Evolutionary conservation across 2,329 filamentous ascomycete genomes (phyloP).

Genomic region (Fusarium chlamydosporum): DNA sequence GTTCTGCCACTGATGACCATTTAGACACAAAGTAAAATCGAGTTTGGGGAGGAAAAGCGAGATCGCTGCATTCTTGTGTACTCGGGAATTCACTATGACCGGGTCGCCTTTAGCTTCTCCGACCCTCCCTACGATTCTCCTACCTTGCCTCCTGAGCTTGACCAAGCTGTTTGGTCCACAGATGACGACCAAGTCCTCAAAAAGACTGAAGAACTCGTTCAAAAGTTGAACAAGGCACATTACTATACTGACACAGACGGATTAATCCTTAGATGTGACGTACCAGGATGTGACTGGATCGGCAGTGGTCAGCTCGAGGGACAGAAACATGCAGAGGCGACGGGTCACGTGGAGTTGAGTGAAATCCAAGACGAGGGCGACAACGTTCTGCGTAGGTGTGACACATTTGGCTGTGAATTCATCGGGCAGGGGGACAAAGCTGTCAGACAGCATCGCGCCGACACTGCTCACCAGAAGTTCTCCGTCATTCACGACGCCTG

Average conservation of each 20-base stretch:
- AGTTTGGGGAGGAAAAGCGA: slow-evolving; percentile 81
- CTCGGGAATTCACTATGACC: slow-evolving; percentile 94
- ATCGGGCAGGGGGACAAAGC: slow-evolving; percentile 75
- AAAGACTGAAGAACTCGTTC: slow-evolving; percentile 74
- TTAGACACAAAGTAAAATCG: slow-evolving; percentile 58
- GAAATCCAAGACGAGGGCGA: slow-evolving; percentile 84
- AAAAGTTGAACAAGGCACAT: slow-evolving; percentile 75
- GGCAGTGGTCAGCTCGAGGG: slow-evolving; percentile 76
- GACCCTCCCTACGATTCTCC: slow-evolving; percentile 69
- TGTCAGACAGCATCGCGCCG: slow-evolving; percentile 69
- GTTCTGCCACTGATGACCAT: slow-evolving; percentile 1
- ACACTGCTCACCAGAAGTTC: slow-evolving; percentile 70
- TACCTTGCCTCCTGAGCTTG: slow-evolving; percentile 77
- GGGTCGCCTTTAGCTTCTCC: slow-evolving; percentile 80
- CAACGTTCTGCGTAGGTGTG: slow-evolving; percentile 82
- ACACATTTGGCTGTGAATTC: slow-evolving; percentile 71
- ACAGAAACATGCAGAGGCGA: slow-evolving; percentile 71
- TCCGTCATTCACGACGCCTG: slow-evolving; percentile 57
- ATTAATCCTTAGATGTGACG: slow-evolving; percentile 83
- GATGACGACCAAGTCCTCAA: slow-evolving; percentile 77
- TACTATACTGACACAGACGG: slow-evolving; percentile 92
- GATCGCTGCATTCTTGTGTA: slow-evolving; percentile 86
- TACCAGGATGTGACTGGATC: slow-evolving; percentile 72
- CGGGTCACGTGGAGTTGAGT: slow-evolving; percentile 71
- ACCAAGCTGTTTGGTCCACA: slow-evolving; percentile 72